A percentile compares a stretch with the other conserved stretches of the same genome.
Evolutionary conservation across 441 rosid species (phyloP).

Genomic region (Francoa sonchifolia): DNA sequence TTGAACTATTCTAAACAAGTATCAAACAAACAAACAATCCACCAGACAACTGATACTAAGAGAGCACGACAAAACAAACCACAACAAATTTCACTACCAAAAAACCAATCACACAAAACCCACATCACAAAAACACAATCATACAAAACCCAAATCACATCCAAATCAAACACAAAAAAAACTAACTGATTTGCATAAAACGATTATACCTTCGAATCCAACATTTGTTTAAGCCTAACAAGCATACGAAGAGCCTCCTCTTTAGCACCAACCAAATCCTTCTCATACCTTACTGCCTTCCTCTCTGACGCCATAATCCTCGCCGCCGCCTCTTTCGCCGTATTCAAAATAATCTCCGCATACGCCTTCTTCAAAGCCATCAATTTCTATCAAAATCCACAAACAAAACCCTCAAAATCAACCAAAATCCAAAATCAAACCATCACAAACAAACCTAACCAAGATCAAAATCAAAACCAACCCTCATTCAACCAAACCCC

Average conservation of each 20-base stretch:
- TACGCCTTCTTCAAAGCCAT: slow-evolving; percentile 87
- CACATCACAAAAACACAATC: slow-evolving; percentile 6
- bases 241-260: slow-evolving; percentile 71
- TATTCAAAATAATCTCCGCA: slow-evolving; percentile 79
- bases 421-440: slow-evolving; percentile 7
- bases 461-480: slow-evolving; percentile 11
- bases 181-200: slow-evolving; percentile 5
- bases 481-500: slow-evolving; percentile 3
- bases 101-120: slow-evolving; percentile 9
- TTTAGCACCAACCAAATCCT: slow-evolving; percentile 55
- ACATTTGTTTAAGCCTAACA: slow-evolving; percentile 67
- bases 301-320: slow-evolving; percentile 78
- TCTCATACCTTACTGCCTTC: slow-evolving; percentile 56
- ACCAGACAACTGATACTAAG: no score
- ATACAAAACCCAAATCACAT: neutral
- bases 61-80: no score
- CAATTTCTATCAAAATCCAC: slow-evolving; percentile 41
- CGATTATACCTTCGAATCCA: slow-evolving; percentile 60
- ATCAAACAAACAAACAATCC: no score
- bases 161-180: slow-evolving; percentile 4
- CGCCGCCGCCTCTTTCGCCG: slow-evolving; percentile 90
- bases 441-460: neutral
- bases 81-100: slow-evolving; percentile 4
- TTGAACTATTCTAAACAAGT: no score
- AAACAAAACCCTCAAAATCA: slow-evolving; percentile 12